Percentiles rank a stretch among this genome's conserved stretches.
Evolutionary conservation across 2,329 filamentous ascomycete genomes (phyloP).

Genomic region (Nemania sp.): DNA sequence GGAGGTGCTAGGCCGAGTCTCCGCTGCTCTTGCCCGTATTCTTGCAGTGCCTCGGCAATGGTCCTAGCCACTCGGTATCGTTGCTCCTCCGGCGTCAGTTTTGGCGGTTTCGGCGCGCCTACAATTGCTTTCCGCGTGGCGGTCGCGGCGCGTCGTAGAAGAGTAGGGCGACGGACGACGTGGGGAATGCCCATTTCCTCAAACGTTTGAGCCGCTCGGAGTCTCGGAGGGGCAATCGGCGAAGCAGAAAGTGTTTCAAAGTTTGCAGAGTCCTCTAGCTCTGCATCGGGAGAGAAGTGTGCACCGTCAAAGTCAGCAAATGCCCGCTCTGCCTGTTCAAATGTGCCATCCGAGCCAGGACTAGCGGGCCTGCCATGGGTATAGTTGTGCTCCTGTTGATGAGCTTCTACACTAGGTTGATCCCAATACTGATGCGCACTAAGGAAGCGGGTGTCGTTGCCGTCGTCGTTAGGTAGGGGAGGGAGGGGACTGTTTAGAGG

Average conservation of each 20-base stretch:
- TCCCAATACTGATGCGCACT: conserved; percentile 50
- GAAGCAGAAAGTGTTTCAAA: conserved; percentile 46
- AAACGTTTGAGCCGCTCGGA: no score
- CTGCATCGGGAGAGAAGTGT: conserved; percentile 72
- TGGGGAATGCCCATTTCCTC: no score
- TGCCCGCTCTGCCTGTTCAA: conserved; percentile 72
- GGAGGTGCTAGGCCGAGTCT: no score
- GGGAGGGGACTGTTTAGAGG: no score
- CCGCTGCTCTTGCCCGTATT: background rate
- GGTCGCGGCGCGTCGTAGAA: background rate
- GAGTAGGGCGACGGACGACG: no score
- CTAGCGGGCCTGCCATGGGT: conserved; percentile 56
- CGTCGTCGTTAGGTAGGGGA: no score
- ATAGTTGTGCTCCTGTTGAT: conserved; percentile 40
- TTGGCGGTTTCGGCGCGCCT: background rate
- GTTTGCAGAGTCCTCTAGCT: conserved; percentile 46
- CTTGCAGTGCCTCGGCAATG: no score
- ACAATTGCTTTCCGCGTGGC: background rate
- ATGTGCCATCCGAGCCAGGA: conserved; percentile 70
- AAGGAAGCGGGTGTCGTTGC: no score
- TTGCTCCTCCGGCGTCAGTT: no score
- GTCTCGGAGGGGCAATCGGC: no score
- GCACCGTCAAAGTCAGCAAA: conserved; percentile 88
- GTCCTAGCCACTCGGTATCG: no score
- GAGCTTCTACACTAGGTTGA: conserved; percentile 42